Evolutionary conservation across 495 filamentous ascomycete genomes (phyloP), one percentile per base, ranked within the genome.

Genomic region (Viridothelium virens): DNA sequence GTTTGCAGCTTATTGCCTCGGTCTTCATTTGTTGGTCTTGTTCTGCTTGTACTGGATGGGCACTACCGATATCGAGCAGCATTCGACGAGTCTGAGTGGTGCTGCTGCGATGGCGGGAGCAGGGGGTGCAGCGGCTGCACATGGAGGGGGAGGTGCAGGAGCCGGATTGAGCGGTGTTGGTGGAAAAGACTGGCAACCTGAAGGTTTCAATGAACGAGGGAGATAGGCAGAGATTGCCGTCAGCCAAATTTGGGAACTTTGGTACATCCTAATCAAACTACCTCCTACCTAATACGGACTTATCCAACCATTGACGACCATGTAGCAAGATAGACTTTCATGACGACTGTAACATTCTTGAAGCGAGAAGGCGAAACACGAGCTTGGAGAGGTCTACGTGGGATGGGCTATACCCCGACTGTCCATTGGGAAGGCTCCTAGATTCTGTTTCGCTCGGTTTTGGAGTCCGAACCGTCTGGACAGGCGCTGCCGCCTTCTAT

Each of bases 1-100:
- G 53, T 99, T 99, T 75, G 95, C 92, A n/a, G 85, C 82, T 14
- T 99, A 99, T 74, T 96, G 91, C 74, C 80, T 97, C 18, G 89
- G 87, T 48, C 80, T 97, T 66, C 94, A 98, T 78, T 67, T 97
- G 61, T 76, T 97, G 36, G 87, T 97, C 1, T 91, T 97, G 71
- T 79, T 84, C 56, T 87, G 91, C 80, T 80, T 98, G 63, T 97
- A 91, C 74, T 90, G 87, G 85, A 84, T 90, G 74, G 91, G 90
- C 47, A 84, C 85, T 4, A 66, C 56, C 9, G 68, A 77, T 63
- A 70, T 76, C 62, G 70, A 68, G 67, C 68, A 56, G 63, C 66
- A 61, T 36, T 78, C 80, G 50, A 83, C 86, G 63, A 82, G 63
- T 59, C 84, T 50, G 81, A 84, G 66, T 80, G 83, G 66, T 79